Percentiles rank a stretch among this genome's conserved stretches.
phyloP scores from a whole-genome alignment of 202 grass and related monocot genomes.

The Setaria viridis region DNA sequence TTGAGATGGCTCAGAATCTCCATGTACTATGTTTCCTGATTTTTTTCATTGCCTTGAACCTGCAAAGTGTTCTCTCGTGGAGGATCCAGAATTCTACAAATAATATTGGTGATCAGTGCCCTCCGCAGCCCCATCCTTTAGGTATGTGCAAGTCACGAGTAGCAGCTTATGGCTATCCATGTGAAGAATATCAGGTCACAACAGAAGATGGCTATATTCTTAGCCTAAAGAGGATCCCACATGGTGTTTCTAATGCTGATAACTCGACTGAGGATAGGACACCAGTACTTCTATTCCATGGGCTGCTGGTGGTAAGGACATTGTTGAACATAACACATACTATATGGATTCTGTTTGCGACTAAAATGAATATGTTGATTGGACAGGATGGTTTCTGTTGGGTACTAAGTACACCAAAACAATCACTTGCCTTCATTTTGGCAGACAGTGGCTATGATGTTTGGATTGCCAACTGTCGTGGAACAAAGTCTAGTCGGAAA shows the following conservation, averaged over 20 bases:
- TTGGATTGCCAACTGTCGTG: slow-evolving; percentile 72
- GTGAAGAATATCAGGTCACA: slow-evolving; percentile 67
- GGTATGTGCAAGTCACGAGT: slow-evolving; percentile 52
- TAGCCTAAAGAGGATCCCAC: slow-evolving; percentile 62
- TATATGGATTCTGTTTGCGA: slow-evolving; percentile 17
- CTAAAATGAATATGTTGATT: slow-evolving; percentile 33
- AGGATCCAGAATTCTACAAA: slow-evolving; percentile 27
- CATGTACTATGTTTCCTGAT: slow-evolving; percentile 28
- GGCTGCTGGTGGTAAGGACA: slow-evolving; percentile 66
- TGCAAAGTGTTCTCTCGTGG: slow-evolving; percentile 29
- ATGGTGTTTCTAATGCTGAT: slow-evolving; percentile 19
- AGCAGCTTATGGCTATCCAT: slow-evolving; percentile 66
- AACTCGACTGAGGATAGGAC: slow-evolving; percentile 26
- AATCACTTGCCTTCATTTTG: slow-evolving; percentile 71
- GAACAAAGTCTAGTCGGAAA: slow-evolving; percentile 59
- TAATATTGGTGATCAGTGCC: slow-evolving; percentile 24
- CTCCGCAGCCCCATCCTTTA: slow-evolving; percentile 46
- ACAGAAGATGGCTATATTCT: slow-evolving; percentile 78
- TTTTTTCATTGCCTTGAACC: slow-evolving; percentile 44
- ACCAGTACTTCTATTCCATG: slow-evolving; percentile 64
- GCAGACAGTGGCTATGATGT: slow-evolving; percentile 71
- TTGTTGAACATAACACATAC: slow-evolving; percentile 24
- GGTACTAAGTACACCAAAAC: slow-evolving; percentile 60
- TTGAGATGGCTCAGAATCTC: slow-evolving; percentile 35
- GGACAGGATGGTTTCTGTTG: slow-evolving; percentile 63